Evolutionary conservation across 2,329 filamentous ascomycete genomes (phyloP), one percentile per base, ranked within the genome.

Genomic region (Fonsecaea pedrosoi): DNA sequence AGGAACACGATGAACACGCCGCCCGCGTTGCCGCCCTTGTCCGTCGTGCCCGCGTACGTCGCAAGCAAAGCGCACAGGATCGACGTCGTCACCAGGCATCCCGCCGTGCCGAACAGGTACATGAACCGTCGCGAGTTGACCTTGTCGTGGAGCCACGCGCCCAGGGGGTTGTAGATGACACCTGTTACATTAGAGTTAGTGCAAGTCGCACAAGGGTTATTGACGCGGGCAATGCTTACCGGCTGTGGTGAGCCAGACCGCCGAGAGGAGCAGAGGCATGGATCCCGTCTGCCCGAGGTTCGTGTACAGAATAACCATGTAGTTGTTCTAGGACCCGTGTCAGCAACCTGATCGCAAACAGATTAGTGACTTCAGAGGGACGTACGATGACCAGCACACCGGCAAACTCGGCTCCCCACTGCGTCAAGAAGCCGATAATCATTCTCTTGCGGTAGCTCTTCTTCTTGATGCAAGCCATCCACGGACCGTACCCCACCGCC

Each of bases 361-460:
- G n/a, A 34, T 21, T 15, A 35, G 73, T 62, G 7, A 78, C 81
- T 73, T 64, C 18, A 25, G 25, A 25, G 2, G 25, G 13, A 66
- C 64, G 6, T 63, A 83, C 82, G 62, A 85, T 84, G 15, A 85
- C 82, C 0, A 85, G 75, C 10, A 82, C 81, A 0, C 83, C 83
- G 15, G 79, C 82, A 71, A 84, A 85, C 62, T 85, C 82, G 1
- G 83, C 82, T 30, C 82, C 83, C 82, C 82, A 85, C 69, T 84
- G 83, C 0, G 82, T 85, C 40, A 85, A 73, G 67, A 85, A 85
- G 0, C 82, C 82, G 50, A 85, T 83, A 1, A 79, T 76, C 81
- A 85, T 83, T 0, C 83, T 77, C 75, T 83, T 85, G 18, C 83
- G 76, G 67, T 84, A 83, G 8, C 81, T 82, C 66, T 77, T 78